These are phyloP conservation scores for Coemansia sp. DNA, from an alignment of 192 early-diverging fungal species.

Conservation along the genomic window DNA sequence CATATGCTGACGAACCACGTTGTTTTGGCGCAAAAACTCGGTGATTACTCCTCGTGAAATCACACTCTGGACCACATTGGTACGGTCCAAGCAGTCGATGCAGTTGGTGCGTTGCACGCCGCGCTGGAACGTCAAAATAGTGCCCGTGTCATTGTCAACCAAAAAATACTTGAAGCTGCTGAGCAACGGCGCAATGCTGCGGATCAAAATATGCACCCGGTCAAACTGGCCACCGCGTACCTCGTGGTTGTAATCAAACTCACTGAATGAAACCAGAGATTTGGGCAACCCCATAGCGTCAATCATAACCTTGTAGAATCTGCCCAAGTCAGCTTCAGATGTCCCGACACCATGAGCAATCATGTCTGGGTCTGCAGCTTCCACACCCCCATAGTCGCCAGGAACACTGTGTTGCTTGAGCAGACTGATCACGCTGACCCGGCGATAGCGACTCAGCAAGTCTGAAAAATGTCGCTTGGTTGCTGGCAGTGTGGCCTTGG, in stretches of 20 bases:
- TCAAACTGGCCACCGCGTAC: constrained; percentile 79
- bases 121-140: constrained; percentile 64
- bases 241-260: constrained; percentile 82
- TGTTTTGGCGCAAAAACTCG: constrained; percentile 44
- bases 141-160: constrained; percentile 58
- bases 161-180: constrained; percentile 69
- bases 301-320: constrained; percentile 63
- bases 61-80: constrained; percentile 88
- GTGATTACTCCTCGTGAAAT: constrained; percentile 58
- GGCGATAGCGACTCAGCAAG: constrained; percentile 68
- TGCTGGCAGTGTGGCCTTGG: constrained; percentile 81
- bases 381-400: constrained; percentile 10
- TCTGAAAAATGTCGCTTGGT: constrained; percentile 73
- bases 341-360: constrained; percentile 19
- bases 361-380: constrained; percentile 10
- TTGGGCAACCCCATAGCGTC: constrained; percentile 43
- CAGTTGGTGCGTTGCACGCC: constrained; percentile 93
- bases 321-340: constrained; percentile 65
- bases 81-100: constrained; percentile 82
- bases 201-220: constrained; percentile 60
- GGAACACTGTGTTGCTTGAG: constrained; percentile 60
- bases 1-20: constrained; percentile 6
- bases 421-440: constrained; percentile 77
- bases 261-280: constrained; percentile 59
- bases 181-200: constrained; percentile 53